Percentiles rank a stretch among this genome's conserved stretches.
These are phyloP conservation scores for Amylocarpus encephaloides DNA, from an alignment of 2,329 filamentous ascomycete species.

Conservation along the genomic window DNA sequence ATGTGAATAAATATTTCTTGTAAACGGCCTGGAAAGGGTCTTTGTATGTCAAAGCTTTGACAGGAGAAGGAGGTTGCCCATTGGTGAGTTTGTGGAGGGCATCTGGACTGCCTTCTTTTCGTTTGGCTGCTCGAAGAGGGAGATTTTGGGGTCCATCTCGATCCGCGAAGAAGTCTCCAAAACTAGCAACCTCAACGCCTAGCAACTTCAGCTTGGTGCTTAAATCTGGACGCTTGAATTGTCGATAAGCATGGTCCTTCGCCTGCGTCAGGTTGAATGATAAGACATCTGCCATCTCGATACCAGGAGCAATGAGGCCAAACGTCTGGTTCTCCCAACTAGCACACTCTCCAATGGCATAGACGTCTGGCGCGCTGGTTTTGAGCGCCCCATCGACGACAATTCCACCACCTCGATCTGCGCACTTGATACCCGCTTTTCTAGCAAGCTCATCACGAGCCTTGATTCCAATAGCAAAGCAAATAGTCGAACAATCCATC, in stretches of 20 bases:
- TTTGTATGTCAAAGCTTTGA: constrained; percentile 81
- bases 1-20: constrained; percentile 89
- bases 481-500: constrained; percentile 73
- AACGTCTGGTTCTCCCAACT: constrained; percentile 85
- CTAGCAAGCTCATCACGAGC: constrained; percentile 72
- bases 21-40: constrained; percentile 85
- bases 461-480: constrained; percentile 84
- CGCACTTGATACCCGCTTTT: constrained; percentile 63
- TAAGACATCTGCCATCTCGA: constrained; percentile 90
- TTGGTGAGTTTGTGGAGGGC: constrained; percentile 46
- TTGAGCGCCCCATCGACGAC: constrained; percentile 51
- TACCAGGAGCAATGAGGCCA: constrained; percentile 79
- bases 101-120: constrained; percentile 34
- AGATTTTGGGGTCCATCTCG: constrained; percentile 71
- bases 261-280: constrained; percentile 87
- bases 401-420: constrained; percentile 68
- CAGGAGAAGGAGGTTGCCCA: constrained; percentile 50
- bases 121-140: constrained; percentile 49
- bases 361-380: constrained; percentile 68
- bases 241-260: constrained; percentile 59
- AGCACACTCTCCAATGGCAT: constrained; percentile 86
- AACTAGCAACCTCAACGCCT: constrained; percentile 86
- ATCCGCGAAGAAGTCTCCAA: constrained; percentile 91
- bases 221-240: constrained; percentile 76
- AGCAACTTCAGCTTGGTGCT: constrained; percentile 89